Evolutionary conservation across 805 yeast species (phyloP).

Genomic region (Starmerella asiatica): DNA sequence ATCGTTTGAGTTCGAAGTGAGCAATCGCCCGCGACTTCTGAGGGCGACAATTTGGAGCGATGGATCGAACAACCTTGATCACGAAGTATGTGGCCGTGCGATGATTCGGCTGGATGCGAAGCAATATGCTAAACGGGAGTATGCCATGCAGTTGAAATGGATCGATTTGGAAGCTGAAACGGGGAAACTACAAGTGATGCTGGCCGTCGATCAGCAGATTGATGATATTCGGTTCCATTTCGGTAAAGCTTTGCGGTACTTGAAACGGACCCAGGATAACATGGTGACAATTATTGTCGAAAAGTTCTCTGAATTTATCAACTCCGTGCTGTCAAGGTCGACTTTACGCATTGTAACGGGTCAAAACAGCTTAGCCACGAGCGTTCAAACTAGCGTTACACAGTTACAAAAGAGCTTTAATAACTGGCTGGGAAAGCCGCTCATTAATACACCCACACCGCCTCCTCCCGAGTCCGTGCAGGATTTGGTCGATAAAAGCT

Average conservation of each 20-base stretch:
- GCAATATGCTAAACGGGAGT: constrained; percentile 39
- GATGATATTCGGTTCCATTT: constrained; percentile 69
- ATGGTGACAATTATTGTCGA: constrained; percentile 57
- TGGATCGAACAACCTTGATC: constrained; percentile 32
- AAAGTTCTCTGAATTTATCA: constrained; percentile 54
- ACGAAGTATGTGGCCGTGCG: constrained; percentile 55
- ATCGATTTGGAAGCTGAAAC: constrained; percentile 46
- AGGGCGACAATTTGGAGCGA: constrained; percentile 64
- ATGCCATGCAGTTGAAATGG: constrained; percentile 50
- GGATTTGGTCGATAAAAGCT: constrained; percentile 43
- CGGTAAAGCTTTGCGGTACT: constrained; percentile 57
- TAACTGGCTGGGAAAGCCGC: constrained; percentile 25
- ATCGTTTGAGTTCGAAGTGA: constrained; percentile 48
- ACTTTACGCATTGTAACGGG: constrained; percentile 37
- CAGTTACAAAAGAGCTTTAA: constrained; percentile 16
- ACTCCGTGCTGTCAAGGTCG: constrained; percentile 41
- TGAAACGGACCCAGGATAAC: constrained; percentile 52
- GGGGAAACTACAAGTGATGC: constrained; percentile 52
- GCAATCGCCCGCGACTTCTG: constrained; percentile 33
- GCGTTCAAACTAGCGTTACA: constrained; percentile 21
- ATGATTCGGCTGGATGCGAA: constrained; percentile 47
- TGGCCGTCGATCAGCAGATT: constrained; percentile 67
- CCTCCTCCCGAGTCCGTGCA: constrained; percentile 1
- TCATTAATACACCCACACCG: not conserved
- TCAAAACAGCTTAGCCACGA: constrained; percentile 18